Conservation (phyloP, 1,284 basidiomycete genomes). For the Malassezia equina region DNA sequence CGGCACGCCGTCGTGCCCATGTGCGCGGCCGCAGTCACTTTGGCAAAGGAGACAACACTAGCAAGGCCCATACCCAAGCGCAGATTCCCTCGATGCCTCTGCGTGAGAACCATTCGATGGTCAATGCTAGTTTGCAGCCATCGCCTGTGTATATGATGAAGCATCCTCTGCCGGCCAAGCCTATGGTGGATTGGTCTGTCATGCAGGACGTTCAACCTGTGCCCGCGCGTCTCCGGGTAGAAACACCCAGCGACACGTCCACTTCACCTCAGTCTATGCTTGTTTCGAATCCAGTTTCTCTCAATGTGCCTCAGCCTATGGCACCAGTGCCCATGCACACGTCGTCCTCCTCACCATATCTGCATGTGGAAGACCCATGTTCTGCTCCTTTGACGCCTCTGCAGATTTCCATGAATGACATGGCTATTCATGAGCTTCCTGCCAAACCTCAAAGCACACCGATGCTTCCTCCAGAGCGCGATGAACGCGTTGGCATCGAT, state of each 20-base stretch:
- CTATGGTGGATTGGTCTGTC: conserved; percentile 5
- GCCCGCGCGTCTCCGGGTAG: neutral
- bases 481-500: conserved; percentile 66
- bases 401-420: neutral
- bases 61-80: neutral
- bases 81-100: conserved; percentile 9
- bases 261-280: neutral
- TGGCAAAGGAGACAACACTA: neutral
- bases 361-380: neutral
- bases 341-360: neutral
- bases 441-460: conserved; percentile 10
- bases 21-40: neutral
- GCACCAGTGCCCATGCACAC: neutral
- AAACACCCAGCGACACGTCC: conserved; percentile 9
- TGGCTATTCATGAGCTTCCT: conserved; percentile 18
- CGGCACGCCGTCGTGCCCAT: conserved; percentile 7
- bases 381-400: conserved; percentile 18
- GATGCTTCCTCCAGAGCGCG: conserved; percentile 29
- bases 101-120: conserved; percentile 6
- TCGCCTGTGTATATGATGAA: conserved; percentile 1
- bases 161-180: conserved; percentile 12
- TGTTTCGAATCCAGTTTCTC: neutral
- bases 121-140: neutral
- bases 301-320: neutral
- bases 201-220: conserved; percentile 5